Base-by-base conservation (phyloP, 306 rosid species). In the Oxytropis ochrocephala region DNA sequence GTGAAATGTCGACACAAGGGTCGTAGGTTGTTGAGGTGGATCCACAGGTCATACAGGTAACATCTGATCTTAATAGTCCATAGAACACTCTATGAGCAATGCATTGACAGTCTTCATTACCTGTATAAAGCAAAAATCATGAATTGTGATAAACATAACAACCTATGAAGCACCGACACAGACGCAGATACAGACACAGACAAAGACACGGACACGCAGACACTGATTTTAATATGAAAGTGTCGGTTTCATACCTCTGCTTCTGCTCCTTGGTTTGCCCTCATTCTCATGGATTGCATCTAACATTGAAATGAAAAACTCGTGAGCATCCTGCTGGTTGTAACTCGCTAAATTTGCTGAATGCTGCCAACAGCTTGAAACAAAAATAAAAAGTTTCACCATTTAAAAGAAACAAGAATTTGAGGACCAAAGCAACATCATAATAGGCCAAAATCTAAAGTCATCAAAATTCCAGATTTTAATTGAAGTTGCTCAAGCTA, bases 301-400 rank as follows among this genome's bases (percentile, higher is more conserved):
- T 69, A 94, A 86, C 76, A 88, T 66, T 24, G 98, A 90, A 77
- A 94, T 94, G 94, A 94, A 94, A 80, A 94, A 94, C 51, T 94
- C 98, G 43, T 94, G 98, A 38, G 98, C 98, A 73, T 94, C 98
- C 79, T 94, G 98, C 83, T 94, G 98, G 75, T 88, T 92, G 59
- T 90, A 94, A 81, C 96, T 87, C 16, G 97, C 97, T 70, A 87
- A 84, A 86, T 90, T 90, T 54, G 88, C 90, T 1, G 97, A 92
- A 69, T 94, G 92, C 74, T 88, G 97, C 97, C 98, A 94, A 97
- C 98, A 94, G 85, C 98, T 94, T 87, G 78, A 87, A 81, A 88
- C 83, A 77, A 69, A n/a, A 84, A 88, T 60, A 75, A 82, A 72
- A 81, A 19, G 73, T 82, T 75, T 67, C 74, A 85, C 81, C 79